Base-by-base conservation (phyloP, 2,329 filamentous ascomycete species). In the Diplodia corticola region DNA sequence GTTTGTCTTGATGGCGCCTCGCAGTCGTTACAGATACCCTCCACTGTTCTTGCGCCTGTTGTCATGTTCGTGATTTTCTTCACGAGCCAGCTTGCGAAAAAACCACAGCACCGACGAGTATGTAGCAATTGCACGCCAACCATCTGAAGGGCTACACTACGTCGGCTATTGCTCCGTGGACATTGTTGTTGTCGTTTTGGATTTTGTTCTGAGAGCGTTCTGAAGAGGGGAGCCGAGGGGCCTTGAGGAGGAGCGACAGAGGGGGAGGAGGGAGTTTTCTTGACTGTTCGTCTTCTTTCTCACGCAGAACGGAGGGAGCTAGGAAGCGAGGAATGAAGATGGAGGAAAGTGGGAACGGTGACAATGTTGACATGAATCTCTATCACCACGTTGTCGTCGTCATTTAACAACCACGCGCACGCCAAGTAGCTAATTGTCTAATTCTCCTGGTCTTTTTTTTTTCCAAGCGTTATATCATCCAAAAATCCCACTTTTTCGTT, bases 21-120 rank as follows among this genome's bases (percentile, higher is more conserved):
- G 64, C 64, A 53, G 55, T 66, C 64, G 64, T 66, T 66, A 66
- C 64, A 37, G 64, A 66, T 66, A 66, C 64, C 64, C 64, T 61
- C 22, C 54, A 46, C 22, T 66, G 48, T 48, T 57, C 28, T 57
- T 57, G 22, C 46, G 44, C 60, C 46, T 48, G 33, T 26, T 30
- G 40, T 48, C 44, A 22, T 59, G 20, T 50, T 55, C 54, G 13
- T 20, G 22, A 22, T 64, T 54, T 48, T n/a, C n/a, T 48, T 46
- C 49, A 57, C 40, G 57, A 61, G 44, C 57, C 40, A 49, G 57
- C 57, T 61, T 61, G 57, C 24, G 57, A 46, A 46, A 46, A 49
- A 22, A 60, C n/a, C 20, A 26, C 50, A 33, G 17, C n/a, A 24
- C 17, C 55, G 24, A 40, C 33, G 44, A 15, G 28, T n/a, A 61